These are phyloP conservation scores for Fusarium cicatricum DNA, from an alignment of 2,329 filamentous ascomycete species.

Conservation along the genomic window DNA sequence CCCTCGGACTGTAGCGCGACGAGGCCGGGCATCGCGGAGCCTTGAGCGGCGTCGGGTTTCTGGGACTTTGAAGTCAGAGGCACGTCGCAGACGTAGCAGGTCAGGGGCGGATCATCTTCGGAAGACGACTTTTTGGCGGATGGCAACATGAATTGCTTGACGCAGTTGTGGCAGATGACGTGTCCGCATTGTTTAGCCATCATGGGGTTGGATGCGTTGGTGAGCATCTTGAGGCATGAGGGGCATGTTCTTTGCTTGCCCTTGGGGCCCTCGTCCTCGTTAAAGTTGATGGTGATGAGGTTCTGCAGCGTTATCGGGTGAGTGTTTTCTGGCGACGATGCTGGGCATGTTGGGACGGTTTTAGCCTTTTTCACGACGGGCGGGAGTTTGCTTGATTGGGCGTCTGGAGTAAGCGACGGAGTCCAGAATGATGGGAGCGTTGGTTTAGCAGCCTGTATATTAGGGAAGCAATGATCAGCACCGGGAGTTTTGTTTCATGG, in stretches of 20 bases:
- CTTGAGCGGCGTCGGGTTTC: conserved; percentile 55
- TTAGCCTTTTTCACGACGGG: conserved; percentile 69
- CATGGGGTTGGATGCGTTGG: conserved; percentile 83
- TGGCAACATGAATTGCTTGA: conserved; percentile 81
- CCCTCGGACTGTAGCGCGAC: conserved; percentile 86
- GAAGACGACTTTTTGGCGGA: conserved; percentile 50
- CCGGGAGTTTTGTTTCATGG: background rate
- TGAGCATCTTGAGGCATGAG: conserved; percentile 82
- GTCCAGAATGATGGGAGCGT: conserved; percentile 92
- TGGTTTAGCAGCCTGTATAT: conserved; percentile 65
- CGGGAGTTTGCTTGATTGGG: conserved; percentile 57
- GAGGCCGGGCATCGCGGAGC: conserved; percentile 73
- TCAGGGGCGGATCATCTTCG: conserved; percentile 56
- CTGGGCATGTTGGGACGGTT: conserved; percentile 77
- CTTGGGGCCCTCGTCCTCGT: conserved; percentile 67
- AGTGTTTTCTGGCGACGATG: conserved; percentile 69
- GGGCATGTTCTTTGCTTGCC: conserved; percentile 71
- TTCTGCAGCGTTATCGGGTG: conserved; percentile 82
- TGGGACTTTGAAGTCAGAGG: conserved; percentile 67
- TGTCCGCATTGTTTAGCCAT: conserved; percentile 90
- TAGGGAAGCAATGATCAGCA: conserved; percentile 16
- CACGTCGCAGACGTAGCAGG: conserved; percentile 87
- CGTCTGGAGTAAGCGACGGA: conserved; percentile 77
- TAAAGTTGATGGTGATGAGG: conserved; percentile 80
- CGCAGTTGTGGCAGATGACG: conserved; percentile 86